These are phyloP conservation scores for Kwoniella mangroviensis DNA, from an alignment of 768 basidiomycete genomes.

Conservation along the genomic window DNA sequence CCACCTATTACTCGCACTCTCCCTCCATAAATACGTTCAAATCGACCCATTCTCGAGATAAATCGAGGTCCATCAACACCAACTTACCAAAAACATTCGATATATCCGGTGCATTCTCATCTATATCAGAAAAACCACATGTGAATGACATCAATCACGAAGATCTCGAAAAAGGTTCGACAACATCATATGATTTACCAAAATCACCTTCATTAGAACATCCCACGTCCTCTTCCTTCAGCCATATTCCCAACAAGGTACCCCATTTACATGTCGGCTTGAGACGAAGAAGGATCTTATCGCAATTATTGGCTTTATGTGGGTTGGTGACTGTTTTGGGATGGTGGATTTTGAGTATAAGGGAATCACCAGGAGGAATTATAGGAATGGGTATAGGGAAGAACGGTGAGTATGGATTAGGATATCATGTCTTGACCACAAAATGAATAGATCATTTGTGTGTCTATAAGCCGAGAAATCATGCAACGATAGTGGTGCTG, in stretches of 20 bases:
- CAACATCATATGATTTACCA: not conserved
- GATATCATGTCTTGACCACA: no score
- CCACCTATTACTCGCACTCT: constrained; percentile 2
- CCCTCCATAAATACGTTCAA: not conserved
- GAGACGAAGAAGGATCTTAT: constrained; percentile 19
- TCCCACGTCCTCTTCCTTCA: not conserved
- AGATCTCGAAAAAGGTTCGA: not conserved
- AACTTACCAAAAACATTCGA: not conserved
- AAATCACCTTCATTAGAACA: not conserved
- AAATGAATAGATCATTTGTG: no score
- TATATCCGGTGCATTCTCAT: not conserved
- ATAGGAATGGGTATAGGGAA: not conserved
- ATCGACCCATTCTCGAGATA: constrained; percentile 4
- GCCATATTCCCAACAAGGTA: not conserved
- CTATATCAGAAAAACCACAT: no score
- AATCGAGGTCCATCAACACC: not conserved
- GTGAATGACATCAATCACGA: not conserved
- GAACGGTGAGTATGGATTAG: not conserved
- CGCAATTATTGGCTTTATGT: constrained; percentile 8
- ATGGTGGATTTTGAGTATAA: constrained; percentile 10
- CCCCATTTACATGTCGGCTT: constrained; percentile 24
- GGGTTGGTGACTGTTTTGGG: constrained; percentile 15
- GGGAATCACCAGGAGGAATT: not conserved
- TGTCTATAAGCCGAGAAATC: no score
- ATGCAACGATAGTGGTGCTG: not conserved